These are phyloP conservation scores for Trametes pubescens DNA, from an alignment of 1,284 basidiomycete species.

Conservation along the genomic window DNA sequence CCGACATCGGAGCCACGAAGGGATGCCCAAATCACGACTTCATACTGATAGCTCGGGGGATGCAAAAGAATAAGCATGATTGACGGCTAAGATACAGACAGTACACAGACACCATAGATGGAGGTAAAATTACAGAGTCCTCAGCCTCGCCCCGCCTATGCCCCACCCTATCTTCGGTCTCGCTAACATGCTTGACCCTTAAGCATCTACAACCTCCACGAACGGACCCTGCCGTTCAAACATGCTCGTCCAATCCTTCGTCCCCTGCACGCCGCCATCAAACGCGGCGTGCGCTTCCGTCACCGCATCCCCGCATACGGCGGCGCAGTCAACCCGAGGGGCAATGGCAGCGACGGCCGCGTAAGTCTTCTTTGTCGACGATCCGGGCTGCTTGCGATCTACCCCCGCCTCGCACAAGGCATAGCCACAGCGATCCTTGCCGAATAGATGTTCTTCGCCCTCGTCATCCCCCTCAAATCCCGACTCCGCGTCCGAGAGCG, in stretches of 20 bases:
- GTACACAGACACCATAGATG: background rate
- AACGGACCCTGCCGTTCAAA: constrained; percentile 5
- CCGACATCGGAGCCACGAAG: too few relatives aligned
- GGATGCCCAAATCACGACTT: too few relatives aligned
- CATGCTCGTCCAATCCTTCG: constrained; percentile 7
- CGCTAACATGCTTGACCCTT: background rate
- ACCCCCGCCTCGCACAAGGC: background rate
- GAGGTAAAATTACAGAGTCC: background rate
- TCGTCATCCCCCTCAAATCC: constrained; percentile 31
- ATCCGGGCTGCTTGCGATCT: background rate
- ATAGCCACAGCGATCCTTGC: too few relatives aligned
- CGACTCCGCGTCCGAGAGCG: constrained; percentile 14
- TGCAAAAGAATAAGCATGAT: background rate
- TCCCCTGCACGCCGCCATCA: background rate
- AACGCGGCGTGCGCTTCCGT: too few relatives aligned
- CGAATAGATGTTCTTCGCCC: background rate
- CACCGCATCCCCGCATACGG: background rate
- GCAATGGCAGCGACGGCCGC: constrained; percentile 7
- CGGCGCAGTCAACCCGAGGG: too few relatives aligned
- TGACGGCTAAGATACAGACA: background rate
- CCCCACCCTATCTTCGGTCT: background rate
- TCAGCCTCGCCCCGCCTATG: background rate
- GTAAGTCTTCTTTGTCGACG: constrained; percentile 7
- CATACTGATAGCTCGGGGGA: background rate
- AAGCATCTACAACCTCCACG: background rate